Evolutionary conservation across 352 stramenopile species (phyloP), one percentile per base, ranked within the genome.

Genomic region (Pythium phragmitis): DNA sequence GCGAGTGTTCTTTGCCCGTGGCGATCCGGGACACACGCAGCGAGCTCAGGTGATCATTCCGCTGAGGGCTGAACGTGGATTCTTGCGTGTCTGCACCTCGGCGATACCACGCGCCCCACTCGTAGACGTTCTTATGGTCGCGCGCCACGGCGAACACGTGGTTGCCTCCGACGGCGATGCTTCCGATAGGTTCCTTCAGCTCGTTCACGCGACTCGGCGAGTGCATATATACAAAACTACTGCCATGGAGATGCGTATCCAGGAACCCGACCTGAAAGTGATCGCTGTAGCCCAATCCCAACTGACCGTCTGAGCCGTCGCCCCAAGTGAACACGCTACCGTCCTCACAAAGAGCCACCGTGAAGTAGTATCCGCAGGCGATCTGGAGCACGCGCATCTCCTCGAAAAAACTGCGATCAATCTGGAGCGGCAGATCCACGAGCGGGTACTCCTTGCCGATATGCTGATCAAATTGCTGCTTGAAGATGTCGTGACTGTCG

Each of bases 351-450:
- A 93, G 57, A 8, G 73, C 81, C 17, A 92, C 23, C 1, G 74
- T 89, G 56, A 90, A 91, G 57, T 90, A 91, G 56, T 88, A 82
- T 0, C 84, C 83, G 39, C 86, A 94, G 8, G 78, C 77, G n/a
- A 94, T 62, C 60, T 91, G 74, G 11, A 75, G 65, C 36, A 91
- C 75, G 17, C 74, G 73, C 78, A 90, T 89, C 39, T 90, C 83
- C 47, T 90, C 83, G 19, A 92, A 89, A 60, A 75, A 82, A 60
- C 79, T 88, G 8, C 74, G 76, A 65, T 92, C 80, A 19, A 92
- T 61, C 51, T 88, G 77, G n/a, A 89, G 65, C 1, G 83, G 83
- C 7, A 92, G 62, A 57, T 90, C 79, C 7, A 92, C 72, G 51
- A 81, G 71, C 9, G 83, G 79, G 26, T 90, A 92, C 57, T 87